phyloP scores from a whole-genome alignment of 2,329 filamentous ascomycete species.

The Sordariomycetes sp. region DNA sequence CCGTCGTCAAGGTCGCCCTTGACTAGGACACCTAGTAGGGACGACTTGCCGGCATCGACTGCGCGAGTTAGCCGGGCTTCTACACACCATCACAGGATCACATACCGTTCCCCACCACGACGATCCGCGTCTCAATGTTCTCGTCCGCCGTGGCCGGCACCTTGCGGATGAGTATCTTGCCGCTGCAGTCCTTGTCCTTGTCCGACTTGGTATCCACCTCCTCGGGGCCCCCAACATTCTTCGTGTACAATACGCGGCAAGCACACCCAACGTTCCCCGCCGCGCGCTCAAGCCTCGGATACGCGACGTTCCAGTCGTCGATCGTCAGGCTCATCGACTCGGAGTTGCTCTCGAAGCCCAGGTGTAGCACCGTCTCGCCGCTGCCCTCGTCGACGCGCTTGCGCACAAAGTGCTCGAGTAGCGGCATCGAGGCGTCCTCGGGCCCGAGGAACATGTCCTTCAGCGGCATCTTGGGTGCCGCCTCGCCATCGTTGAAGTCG shows the following conservation, averaged over 20 bases:
- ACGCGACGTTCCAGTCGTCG: conserved; percentile 62
- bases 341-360: conserved; percentile 82
- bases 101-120: conserved; percentile 84
- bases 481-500: conserved; percentile 51
- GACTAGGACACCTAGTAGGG: conserved; percentile 86
- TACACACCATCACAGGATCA: conserved; percentile 1
- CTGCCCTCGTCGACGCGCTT: conserved; percentile 68
- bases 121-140: conserved; percentile 90
- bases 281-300: conserved; percentile 50
- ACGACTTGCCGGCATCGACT: conserved; percentile 95
- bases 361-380: conserved; percentile 81
- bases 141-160: conserved; percentile 64
- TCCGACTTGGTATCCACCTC: conserved; percentile 60
- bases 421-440: conserved; percentile 45
- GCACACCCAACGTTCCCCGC: conserved; percentile 56
- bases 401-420: conserved; percentile 52
- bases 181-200: conserved; percentile 63
- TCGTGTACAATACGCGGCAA: conserved; percentile 74
- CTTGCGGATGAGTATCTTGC: conserved; percentile 77
- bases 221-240: conserved; percentile 67
- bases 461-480: conserved; percentile 51
- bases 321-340: conserved; percentile 68
- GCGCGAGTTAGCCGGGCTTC: conserved; percentile 2
- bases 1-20: conserved; percentile 94
- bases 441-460: conserved; percentile 62